These are phyloP conservation scores for Isochrysis galbana DNA, from an alignment of 78 protist species.

Conservation along the genomic window DNA sequence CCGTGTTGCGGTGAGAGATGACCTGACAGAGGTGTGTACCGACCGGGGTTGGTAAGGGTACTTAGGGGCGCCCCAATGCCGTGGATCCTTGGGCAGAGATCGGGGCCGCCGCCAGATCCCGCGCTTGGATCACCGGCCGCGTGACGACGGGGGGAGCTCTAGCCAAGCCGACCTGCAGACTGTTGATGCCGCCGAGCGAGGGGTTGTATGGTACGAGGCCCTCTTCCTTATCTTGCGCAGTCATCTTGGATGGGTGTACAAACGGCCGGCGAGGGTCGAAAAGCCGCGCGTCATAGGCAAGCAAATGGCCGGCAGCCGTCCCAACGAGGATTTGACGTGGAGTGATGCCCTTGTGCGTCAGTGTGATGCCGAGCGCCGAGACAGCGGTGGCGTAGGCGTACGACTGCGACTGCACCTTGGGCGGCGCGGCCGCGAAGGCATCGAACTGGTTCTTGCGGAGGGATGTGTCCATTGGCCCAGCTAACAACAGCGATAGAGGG, in stretches of 20 bases:
- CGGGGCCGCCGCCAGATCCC: too few relatives aligned
- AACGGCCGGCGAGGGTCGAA: slow-evolving; percentile 31
- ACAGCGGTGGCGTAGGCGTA: neutral
- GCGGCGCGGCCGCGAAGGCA: neutral
- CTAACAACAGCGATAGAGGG: neutral
- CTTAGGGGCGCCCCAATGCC: too few relatives aligned
- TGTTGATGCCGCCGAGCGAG: neutral
- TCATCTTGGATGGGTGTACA: neutral
- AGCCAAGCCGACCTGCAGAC: too few relatives aligned
- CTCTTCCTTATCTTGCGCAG: slow-evolving; percentile 4
- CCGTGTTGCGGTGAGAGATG: neutral
- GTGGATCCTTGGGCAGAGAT: too few relatives aligned
- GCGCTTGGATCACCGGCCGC: too few relatives aligned
- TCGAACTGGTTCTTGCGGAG: neutral
- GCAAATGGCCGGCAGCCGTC: neutral
- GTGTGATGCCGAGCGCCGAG: slow-evolving; percentile 3
- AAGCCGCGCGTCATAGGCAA: neutral
- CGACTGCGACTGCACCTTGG: neutral
- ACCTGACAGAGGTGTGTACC: too few relatives aligned
- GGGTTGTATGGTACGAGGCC: slow-evolving; percentile 21
- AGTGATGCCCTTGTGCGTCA: slow-evolving; percentile 38
- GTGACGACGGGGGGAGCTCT: too few relatives aligned
- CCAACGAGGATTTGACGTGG: neutral
- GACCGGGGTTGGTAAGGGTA: too few relatives aligned
- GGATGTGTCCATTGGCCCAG: neutral